A percentile compares a stretch with the other conserved stretches of the same genome.
These are phyloP conservation scores for Acer yangbiense DNA, from an alignment of 345 rosid species.

Conservation along the genomic window DNA sequence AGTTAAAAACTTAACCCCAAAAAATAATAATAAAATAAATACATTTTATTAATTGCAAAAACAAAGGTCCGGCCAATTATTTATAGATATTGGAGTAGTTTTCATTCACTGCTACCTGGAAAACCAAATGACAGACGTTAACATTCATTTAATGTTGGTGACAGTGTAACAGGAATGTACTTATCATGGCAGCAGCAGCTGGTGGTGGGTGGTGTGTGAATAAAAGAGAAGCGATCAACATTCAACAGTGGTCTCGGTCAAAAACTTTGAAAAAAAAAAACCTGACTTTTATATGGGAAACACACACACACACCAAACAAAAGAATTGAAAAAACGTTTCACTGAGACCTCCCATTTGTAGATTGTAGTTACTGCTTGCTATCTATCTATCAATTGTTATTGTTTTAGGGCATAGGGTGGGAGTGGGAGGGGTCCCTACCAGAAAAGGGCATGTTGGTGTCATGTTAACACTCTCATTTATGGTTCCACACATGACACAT, in stretches of 20 bases:
- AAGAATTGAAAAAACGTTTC: slow-evolving; percentile 4
- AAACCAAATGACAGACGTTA: slow-evolving; percentile 31
- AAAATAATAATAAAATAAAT: neutral
- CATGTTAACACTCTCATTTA: slow-evolving; percentile 15
- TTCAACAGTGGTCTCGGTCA: neutral
- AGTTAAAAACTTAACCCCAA: slow-evolving; percentile 1
- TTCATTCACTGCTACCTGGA: slow-evolving; percentile 16
- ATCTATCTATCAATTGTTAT: slow-evolving; percentile 1
- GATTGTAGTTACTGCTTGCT: slow-evolving; percentile 18
- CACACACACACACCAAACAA: neutral
- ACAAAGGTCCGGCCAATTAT: neutral
- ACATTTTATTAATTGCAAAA: too few relatives aligned
- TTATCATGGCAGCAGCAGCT: slow-evolving; percentile 13
- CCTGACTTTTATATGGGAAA: slow-evolving; percentile 22
- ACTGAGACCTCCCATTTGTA: slow-evolving; percentile 22
- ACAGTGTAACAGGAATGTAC: slow-evolving; percentile 41
- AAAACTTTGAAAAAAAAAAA: slow-evolving; percentile 20
- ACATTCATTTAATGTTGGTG: slow-evolving; percentile 25
- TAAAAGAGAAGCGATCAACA: neutral
- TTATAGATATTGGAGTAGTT: neutral
- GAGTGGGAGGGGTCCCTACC: slow-evolving; percentile 22
- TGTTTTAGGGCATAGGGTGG: neutral
- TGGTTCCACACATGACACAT: slow-evolving; percentile 11
- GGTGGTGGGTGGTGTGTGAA: neutral
- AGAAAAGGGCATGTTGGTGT: slow-evolving; percentile 22